Evolutionary conservation across 371 early-diverging fungal species (phyloP).

Genomic region (Mucor indicus): DNA sequence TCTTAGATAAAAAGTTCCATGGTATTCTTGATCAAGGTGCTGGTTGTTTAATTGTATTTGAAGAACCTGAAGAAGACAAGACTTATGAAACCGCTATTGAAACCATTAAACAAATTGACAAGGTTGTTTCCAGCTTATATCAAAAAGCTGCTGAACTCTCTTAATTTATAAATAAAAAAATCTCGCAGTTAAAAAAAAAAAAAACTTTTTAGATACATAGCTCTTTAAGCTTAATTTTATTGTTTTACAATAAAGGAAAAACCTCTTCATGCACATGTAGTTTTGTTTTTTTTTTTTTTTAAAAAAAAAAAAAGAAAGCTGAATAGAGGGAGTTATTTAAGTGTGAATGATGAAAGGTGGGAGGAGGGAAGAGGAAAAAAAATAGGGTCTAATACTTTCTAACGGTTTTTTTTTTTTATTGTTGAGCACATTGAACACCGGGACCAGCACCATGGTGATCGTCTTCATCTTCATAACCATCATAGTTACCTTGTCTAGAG

Average conservation of each 20-base stretch:
- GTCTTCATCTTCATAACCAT: slow-evolving; percentile 72
- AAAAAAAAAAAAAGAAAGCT: not conserved
- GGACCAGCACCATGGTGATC: slow-evolving; percentile 64
- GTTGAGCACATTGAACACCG: slow-evolving; percentile 95
- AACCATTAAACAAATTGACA: slow-evolving; percentile 92
- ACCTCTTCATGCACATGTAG: too few relatives aligned
- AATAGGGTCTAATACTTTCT: slow-evolving; percentile 5
- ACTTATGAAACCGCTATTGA: slow-evolving; percentile 92
- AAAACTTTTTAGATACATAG: not conserved
- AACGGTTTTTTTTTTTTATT: slow-evolving; percentile 63
- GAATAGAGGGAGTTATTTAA: too few relatives aligned
- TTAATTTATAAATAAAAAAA: slow-evolving; percentile 8
- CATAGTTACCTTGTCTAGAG: slow-evolving; percentile 41
- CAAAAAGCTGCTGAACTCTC: slow-evolving; percentile 67
- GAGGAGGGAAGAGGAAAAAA: not conserved
- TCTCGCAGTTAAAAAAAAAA: too few relatives aligned
- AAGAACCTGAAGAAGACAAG: slow-evolving; percentile 84
- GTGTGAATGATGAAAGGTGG: not conserved
- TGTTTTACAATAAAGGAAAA: too few relatives aligned
- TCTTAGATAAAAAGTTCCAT: slow-evolving; percentile 92
- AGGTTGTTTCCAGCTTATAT: slow-evolving; percentile 93
- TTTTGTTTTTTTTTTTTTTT: too few relatives aligned
- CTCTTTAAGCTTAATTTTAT: too few relatives aligned
- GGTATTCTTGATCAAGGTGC: slow-evolving; percentile 98
- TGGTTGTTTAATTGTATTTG: slow-evolving; percentile 92